Base-by-base conservation (phyloP, 441 rosid genomes). In the Corymbia citriodora region DNA sequence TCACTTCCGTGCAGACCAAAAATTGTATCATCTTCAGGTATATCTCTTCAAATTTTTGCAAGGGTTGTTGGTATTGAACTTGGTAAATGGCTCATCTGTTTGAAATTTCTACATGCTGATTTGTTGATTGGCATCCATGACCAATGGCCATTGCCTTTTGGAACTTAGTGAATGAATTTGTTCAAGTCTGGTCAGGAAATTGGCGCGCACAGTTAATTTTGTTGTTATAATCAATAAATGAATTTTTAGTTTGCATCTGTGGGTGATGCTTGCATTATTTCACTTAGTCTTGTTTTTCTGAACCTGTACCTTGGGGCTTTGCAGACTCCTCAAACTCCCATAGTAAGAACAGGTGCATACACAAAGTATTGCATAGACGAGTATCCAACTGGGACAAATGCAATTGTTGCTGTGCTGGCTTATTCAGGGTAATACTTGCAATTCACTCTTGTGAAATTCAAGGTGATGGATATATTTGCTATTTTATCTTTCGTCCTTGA, bases 261-360 rank as follows among this genome's bases (percentile, higher is more conserved):
- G 61, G 57, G 36, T 83, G 65, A 88, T 8, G 53, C 49, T 90
- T 68, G 36, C 33, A 48, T 89, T 82, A 36, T 81, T 16, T 86
- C 65, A 25, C 63, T 89, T 53, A 55, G 63, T 36, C 52, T 18
- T 91, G 53, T 50, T 40, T 65, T 61, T 88, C 61, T 61, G 31
- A 82, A 55, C 89, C 70, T 52, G 90, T 89, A 63, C 57, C 86
- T 25, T 57, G 85, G 89, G 91, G 61, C 90, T 65, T 92, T 88
- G 68, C 97, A 98, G 99, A 98, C 99, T 93, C 99, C 99, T 94
- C 99, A 98, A 94, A 93, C 97, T 90, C 99, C 99, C 36, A 93
- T 98, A 88, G 99, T 97, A 89, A 97, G 98, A 55, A 97, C 99
- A 8, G 94, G 94, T 88, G 87, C 99, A 33, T 97, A 97, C 94